Evolutionary conservation across 352 stramenopile species (phyloP), one percentile per base, ranked within the genome.

Genomic region (Globisporangium apiculatum): DNA sequence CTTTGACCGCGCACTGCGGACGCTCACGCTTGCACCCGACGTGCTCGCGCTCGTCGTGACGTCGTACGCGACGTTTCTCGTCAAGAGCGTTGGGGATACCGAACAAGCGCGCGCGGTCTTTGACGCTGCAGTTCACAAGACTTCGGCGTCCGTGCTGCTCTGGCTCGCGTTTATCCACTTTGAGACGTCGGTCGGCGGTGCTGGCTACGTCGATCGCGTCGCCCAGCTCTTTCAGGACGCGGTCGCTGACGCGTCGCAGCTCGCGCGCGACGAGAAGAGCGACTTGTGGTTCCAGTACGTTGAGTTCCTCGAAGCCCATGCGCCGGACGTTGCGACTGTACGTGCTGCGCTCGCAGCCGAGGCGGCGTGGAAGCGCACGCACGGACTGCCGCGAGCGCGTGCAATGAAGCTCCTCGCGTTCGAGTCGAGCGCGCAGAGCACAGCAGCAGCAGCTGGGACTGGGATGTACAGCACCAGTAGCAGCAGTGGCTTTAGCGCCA

Each of bases 231-330:
- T 74, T 48, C 60, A 83, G 40, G 60, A 58, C 43, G 79, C 79
- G 0, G 60, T 91, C 1, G 60, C 74, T 12, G 77, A 89, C 48
- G 75, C 58, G 53, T 78, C 67, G 47, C 68, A 72, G 38, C 62
- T 91, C 14, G 70, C 60, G 37, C 80, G 77, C 61, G 68, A 87
- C 42, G 82, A 89, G 64, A 91, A 91, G 60, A 89, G 83, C 53
- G 82, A 91, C 57, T 47, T 91, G 57, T 91, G 82, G 82, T 78
- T 89, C 51, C 77, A 89, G 58, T 89, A 91, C 55, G 75, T 68
- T 12, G 79, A 91, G 7, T 91, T 91, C 36, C 64, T 89, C 64
- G 78, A 84, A 58, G 80, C 69, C 62, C 81, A 86, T 53, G 69
- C 64, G 17, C 58, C 55, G 50, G 73, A 55, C 42, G 54, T 84